Evolutionary conservation across 2,329 filamentous ascomycete species (phyloP), one percentile per base, ranked within the genome.

Genomic region (Westerdykella aurantiaca): DNA sequence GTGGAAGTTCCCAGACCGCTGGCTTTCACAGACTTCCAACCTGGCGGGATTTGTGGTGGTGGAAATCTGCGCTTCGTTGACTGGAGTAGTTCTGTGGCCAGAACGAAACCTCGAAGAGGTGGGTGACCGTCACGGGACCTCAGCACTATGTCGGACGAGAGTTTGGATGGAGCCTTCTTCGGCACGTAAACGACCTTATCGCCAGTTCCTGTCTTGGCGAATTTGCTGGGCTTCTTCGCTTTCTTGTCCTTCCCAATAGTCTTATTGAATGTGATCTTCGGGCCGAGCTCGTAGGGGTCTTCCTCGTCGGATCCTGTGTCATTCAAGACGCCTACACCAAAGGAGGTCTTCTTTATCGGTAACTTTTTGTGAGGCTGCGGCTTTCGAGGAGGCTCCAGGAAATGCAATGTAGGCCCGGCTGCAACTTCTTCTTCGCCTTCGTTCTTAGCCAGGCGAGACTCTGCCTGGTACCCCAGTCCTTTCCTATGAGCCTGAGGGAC

Each of bases 271-370:
- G 84, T 88, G 63, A 96, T 94, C 53, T 82, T 85, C 0, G 93
- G 93, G 0, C 91, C 91, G 42, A 97, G 83, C 45, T 91, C 86
- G 61, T 95, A 97, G 0, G 88, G 86, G 58, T 96, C 90, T 57
- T 97, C 93, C 37, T 96, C 90, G 53, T 97, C 93, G 4, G 91
- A 96, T 10, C 89, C 90, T 16, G 84, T 93, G 53, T 96, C 91
- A 57, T 97, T 96, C 37, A 97, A 69, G 1, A 96, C 76, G 0
- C 91, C 91, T 12, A 95, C 83, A 0, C 91, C 91, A 51, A 97
- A 88, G 0, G 86, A 88, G 2, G 85, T 80, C 58, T 83, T 85
- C 44, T 80, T 79, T 42, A 73, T 76, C 18, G 63, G 46, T 46
- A 56, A 54, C 41, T 72, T 74, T 63, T 70, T 58, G 4, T 46